Base-by-base conservation (phyloP, 148 eudicot genomes). In the Rheum nobile region DNA sequence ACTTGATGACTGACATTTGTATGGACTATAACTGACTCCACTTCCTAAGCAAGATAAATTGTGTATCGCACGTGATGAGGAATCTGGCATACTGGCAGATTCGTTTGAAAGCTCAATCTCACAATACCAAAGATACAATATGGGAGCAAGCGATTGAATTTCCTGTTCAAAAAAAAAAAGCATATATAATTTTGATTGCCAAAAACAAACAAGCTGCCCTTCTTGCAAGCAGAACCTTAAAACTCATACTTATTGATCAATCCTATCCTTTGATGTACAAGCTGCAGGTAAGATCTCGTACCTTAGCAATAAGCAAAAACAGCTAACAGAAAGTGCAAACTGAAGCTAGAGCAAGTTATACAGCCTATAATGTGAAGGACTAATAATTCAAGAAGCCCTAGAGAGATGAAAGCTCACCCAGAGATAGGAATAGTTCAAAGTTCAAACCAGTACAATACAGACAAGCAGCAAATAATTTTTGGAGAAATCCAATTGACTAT, bases 31-130 rank as follows among this genome's bases (percentile, higher is more conserved):
- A 73, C 82, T 73, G 68, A 75, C 76, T 71, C 97, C 97, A 83
- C 86, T 81, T 46, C 99, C 99, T 77, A 95, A 85, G 80, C 92
- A 91, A 80, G 88, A 86, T 42, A 95, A 78, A 74, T 91, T 90
- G 75, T 95, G 90, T 77, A 88, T 22, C 42, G 88, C 91, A 68
- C 97, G 96, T 35, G 55, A 74, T 12, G 48, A 82, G n/a, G 92
- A 86, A 63, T 89, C 97, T 75, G 86, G 78, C 41, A 71, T 80
- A 71, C 79, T 46, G 73, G 63, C 68, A 54, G 80, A 76, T 59
- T 69, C 79, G 55, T 81, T 78, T 47, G 83, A 82, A 76, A 84
- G 75, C 81, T 95, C 99, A 77, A 83, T 84, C 75, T 91, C 96
- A 34, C 96, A 84, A 72, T 91, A 95, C 99, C 99, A 95, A 68